Conservation (phyloP, 768 basidiomycete genomes). For the Pleurotus tuber-regium region DNA sequence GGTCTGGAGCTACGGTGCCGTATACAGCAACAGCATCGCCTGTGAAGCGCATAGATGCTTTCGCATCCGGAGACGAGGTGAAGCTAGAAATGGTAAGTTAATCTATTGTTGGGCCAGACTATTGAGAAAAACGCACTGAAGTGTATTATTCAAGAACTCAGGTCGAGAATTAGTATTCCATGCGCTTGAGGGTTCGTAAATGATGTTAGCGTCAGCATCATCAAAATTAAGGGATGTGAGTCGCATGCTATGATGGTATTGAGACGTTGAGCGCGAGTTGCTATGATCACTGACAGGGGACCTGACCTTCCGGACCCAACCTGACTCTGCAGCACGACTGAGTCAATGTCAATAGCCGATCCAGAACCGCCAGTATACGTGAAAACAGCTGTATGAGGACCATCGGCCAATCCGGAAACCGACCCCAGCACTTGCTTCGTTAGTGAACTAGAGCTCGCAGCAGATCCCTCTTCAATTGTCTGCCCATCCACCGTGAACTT, state of each 20-base stretch:
- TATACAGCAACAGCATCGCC: constrained; percentile 56
- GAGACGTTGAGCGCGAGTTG: constrained; percentile 3
- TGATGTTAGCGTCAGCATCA: constrained; percentile 36
- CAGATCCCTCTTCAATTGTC: constrained; percentile 30
- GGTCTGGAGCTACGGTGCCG: constrained; percentile 51
- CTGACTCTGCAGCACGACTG: constrained; percentile 38
- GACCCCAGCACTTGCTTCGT: constrained; percentile 42
- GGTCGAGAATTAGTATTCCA: constrained; percentile 33
- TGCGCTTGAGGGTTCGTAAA: constrained; percentile 34
- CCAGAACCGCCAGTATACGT: constrained; percentile 38
- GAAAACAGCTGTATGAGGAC: constrained; percentile 45
- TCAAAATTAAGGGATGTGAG: constrained; percentile 33
- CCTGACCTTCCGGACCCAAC: constrained; percentile 37
- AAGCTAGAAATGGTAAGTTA: too few species aligned
- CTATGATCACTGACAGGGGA: neutral
- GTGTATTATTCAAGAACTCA: constrained; percentile 33
- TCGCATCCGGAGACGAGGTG: constrained; percentile 35
- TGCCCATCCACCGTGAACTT: constrained; percentile 43
- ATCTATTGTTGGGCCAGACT: too few species aligned
- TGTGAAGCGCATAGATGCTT: constrained; percentile 40
- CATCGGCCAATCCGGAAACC: constrained; percentile 38
- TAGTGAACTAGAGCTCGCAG: constrained; percentile 24
- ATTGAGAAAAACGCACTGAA: constrained; percentile 47
- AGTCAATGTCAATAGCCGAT: constrained; percentile 48
- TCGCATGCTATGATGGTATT: constrained; percentile 20